phyloP scores from a whole-genome alignment of 108 stramenopile genomes.

The Skeletonema tropicum region DNA sequence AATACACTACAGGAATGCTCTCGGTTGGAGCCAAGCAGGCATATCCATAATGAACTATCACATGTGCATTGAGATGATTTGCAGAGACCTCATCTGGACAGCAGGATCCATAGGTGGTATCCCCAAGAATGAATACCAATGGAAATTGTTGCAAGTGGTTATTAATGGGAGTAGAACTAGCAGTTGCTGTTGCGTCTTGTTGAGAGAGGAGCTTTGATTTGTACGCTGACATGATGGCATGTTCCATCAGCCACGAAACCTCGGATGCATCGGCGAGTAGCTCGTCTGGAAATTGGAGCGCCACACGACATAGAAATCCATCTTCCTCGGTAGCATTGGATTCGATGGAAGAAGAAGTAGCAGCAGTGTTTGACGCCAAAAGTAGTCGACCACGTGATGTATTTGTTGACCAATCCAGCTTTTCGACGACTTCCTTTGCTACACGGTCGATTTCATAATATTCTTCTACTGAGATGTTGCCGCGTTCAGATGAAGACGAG shows the following conservation, averaged over 20 bases:
- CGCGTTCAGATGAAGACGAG: slow-evolving; percentile 30
- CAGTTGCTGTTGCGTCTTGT: neutral
- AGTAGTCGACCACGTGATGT: slow-evolving; percentile 35
- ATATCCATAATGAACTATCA: slow-evolving; percentile 93
- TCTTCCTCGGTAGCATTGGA: slow-evolving; percentile 10
- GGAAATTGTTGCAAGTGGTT: slow-evolving; percentile 38
- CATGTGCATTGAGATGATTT: slow-evolving; percentile 89
- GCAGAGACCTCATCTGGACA: slow-evolving; percentile 96
- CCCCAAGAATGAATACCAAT: slow-evolving; percentile 91
- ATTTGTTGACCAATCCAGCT: slow-evolving; percentile 30
- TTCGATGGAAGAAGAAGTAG: neutral
- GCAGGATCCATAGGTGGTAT: slow-evolving; percentile 91
- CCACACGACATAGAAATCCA: slow-evolving; percentile 64
- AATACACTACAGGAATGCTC: slow-evolving; percentile 68
- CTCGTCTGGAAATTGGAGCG: slow-evolving; percentile 91
- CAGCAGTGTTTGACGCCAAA: neutral
- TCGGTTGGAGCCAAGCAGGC: slow-evolving; percentile 75
- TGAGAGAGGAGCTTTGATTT: slow-evolving; percentile 20
- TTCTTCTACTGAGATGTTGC: slow-evolving; percentile 48
- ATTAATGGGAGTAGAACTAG: neutral
- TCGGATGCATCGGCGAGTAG: slow-evolving; percentile 75
- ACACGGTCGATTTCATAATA: slow-evolving; percentile 81
- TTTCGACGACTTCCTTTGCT: slow-evolving; percentile 46
- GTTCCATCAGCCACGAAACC: slow-evolving; percentile 76
- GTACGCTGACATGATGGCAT: slow-evolving; percentile 41